Base-by-base conservation (phyloP, 352 stramenopile species). In the Phytophthora rubi region DNA sequence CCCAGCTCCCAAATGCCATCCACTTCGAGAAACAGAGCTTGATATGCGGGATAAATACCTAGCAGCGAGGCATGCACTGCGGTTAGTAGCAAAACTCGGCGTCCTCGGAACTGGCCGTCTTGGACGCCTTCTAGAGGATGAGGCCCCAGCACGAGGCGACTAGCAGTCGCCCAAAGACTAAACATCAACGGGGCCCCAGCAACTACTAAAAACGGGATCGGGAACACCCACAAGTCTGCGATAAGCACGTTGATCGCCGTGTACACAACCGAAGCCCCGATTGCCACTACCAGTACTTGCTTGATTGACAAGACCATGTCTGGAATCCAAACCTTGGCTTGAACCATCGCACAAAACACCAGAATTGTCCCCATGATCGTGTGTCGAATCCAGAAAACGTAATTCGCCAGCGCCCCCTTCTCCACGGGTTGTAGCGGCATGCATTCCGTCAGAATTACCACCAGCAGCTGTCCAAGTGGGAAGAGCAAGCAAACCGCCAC, bases 161-260 rank as follows among this genome's bases (percentile, higher is more conserved):
- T 60, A 0, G 55, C 32, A 5, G 70, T 37, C 0, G 65, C 30
- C 32, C 61, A 75, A 26, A 82, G 63, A 23, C 44, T 49, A 30
- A 77, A 53, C 48, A 82, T 59, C 3, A 79, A 42, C 7, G 70
- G 72, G 1, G 73, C 56, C 4, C 68, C 65, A 5, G 76, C 26
- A 2, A 76, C 67, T 0, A 78, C 53, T 2, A 76, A 62, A 53
- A 86, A 86, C 8, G 80, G 78, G 7, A 84, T 71, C 0, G 74
- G 78, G 32, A 80, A 88, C 0, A 68, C 59, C 78, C 80, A 85
- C 1, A 59, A 33, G 8, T 55, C 58, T 6, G 64, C 65, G 35
- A 82, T 18, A 0, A 77, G 18, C 1, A 87, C 47, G 39, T 59
- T 70, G 12, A 49, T 18, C 3, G 68, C 58, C 1, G 66, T 65